Conservation (phyloP, 805 yeast genomes). For the Candida xiaguanensis region DNA sequence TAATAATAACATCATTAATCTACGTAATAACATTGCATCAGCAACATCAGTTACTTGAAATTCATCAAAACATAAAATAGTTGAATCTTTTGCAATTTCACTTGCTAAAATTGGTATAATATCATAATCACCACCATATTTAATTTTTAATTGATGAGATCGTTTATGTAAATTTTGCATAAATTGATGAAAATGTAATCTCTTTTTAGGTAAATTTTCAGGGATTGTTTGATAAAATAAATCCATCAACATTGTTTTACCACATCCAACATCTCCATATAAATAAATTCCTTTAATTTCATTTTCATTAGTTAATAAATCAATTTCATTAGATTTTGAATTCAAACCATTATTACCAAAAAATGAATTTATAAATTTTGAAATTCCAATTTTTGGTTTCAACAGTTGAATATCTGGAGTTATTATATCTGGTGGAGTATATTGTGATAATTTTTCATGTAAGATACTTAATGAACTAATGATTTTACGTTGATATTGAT, state of each 20-base stretch:
- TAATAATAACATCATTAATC: conserved; percentile 64
- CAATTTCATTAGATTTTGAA: background rate
- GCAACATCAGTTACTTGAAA: conserved; percentile 98
- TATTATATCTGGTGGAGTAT: conserved; percentile 59
- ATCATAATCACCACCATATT: conserved; percentile 65
- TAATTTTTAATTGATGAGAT: conserved; percentile 65
- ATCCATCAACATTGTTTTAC: conserved; percentile 98
- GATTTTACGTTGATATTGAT: conserved; percentile 75
- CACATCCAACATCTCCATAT: conserved; percentile 98
- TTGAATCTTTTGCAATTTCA: conserved; percentile 71
- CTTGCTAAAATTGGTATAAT: conserved; percentile 81
- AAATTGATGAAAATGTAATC: conserved; percentile 94
- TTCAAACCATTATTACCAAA: conserved; percentile 7
- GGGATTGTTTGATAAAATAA: conserved; percentile 86
- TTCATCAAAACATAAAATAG: conserved; percentile 91
- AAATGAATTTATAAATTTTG: conserved; percentile 28
- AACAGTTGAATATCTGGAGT: conserved; percentile 51
- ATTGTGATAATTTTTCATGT: conserved; percentile 50
- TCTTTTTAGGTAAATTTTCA: conserved; percentile 62
- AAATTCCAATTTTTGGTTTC: conserved; percentile 46
- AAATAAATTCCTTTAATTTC: conserved; percentile 79
- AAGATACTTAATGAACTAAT: conserved; percentile 58
- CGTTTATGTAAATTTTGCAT: conserved; percentile 93
- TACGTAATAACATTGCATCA: conserved; percentile 91
- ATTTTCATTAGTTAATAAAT: conserved; percentile 7